phyloP scores from a whole-genome alignment of 495 filamentous ascomycete species.

The Penicillium turbatum region DNA sequence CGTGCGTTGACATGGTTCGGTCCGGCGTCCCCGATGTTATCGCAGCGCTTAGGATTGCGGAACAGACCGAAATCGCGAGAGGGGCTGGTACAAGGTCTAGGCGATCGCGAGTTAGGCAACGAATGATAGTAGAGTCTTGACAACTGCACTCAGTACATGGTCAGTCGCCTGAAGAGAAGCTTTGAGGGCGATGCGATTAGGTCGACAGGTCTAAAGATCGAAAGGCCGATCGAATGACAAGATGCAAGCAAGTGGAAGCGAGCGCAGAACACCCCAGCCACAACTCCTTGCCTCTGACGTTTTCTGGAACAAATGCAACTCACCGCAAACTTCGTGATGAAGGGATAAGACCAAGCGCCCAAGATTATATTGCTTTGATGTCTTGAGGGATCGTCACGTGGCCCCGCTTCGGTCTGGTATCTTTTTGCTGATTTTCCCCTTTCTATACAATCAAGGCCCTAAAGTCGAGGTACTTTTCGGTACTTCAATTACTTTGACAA shows the following conservation, averaged over 20 bases:
- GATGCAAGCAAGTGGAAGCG: background rate
- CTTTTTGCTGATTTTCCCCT: no score
- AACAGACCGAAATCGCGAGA: constrained; percentile 1
- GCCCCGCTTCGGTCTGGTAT: background rate
- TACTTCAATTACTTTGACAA: background rate
- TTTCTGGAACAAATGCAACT: background rate
- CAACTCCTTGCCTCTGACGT: background rate
- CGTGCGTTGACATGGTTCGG: constrained; percentile 4
- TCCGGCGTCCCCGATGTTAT: constrained; percentile 4
- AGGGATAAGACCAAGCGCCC: background rate
- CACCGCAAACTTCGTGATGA: background rate
- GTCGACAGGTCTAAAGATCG: background rate
- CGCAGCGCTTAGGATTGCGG: constrained; percentile 4
- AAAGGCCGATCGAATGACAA: background rate
- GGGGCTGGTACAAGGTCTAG: background rate
- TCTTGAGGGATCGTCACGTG: constrained; percentile 1
- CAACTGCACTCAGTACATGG: background rate
- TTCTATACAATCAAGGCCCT: background rate
- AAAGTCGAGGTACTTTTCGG: background rate
- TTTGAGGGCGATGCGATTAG: background rate
- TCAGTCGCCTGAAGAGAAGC: background rate
- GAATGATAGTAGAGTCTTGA: background rate
- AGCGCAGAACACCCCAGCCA: background rate
- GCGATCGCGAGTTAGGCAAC: background rate
- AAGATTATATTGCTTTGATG: background rate